Base-by-base conservation (phyloP, 345 rosid species). In the Pistacia integerrima region DNA sequence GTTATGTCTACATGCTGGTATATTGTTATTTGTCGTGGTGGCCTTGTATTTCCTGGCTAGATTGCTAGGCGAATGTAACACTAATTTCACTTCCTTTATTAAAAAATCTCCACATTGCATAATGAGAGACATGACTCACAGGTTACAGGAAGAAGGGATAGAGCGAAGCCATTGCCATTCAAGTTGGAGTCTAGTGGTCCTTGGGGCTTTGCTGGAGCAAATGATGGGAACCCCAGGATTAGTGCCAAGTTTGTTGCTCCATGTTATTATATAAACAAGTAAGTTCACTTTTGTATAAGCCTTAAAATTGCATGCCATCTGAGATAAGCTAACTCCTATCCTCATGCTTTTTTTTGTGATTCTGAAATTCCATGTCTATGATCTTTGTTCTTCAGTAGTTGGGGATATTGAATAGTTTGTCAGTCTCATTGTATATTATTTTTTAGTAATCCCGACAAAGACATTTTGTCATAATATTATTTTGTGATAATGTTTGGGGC, bases 81-180 rank as follows among this genome's bases (percentile, higher is more conserved):
- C 20, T 11, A 36, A 46, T 35, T 33, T 51, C 28, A 60, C 36
- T 69, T 17, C 8, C 4, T 33, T 2, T 68, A 33, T 11, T 25
- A 17, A 44, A 9, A 44, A 49, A 69, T 60, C n/a, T 76, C 36
- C 12, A 5, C 33, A 36, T 46, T 67, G 20, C 60, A 80, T 48
- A 72, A 20, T 56, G 11, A 49, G 68, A 55, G 48, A 73, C 54
- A 57, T 78, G 48, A 65, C 65, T 68, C 54, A 60, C 86, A 93
- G 99, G 99, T 93, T 64, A 93, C 99, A 8, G 98, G 99, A 77
- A 96, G 98, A 87, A 92, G 98, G 81, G 99, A 96, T 68, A 82
- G 97, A 87, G 99, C 98, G n/a, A 96, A 93, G 81, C 90, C 99
- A 64, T 81, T 96, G 83, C 89, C 90, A 0, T 96, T 96, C 76